phyloP scores from a whole-genome alignment of 1,284 basidiomycete genomes.

The Rhodotorula sp. region DNA sequence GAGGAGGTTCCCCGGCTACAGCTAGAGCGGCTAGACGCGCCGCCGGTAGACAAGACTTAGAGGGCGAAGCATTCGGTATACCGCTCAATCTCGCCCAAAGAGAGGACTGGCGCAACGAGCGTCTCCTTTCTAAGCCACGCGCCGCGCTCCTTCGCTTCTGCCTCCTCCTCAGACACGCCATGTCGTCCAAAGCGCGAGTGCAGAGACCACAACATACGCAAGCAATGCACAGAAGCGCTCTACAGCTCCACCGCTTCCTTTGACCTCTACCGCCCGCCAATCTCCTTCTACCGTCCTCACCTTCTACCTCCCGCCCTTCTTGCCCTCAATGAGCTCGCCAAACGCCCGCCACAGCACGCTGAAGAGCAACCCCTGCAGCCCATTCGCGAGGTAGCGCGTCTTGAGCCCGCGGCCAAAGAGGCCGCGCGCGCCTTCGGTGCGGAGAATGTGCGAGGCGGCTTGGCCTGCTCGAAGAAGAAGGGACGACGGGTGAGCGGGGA shows the following conservation, averaged over 20 bases:
- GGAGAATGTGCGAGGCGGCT: slow-evolving; percentile 67
- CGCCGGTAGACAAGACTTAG: not conserved
- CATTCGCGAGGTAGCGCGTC: slow-evolving; percentile 71
- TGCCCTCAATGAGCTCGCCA: slow-evolving; percentile 56
- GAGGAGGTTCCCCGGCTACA: not conserved
- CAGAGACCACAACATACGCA: not conserved
- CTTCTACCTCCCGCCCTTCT: not conserved
- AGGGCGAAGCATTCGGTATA: not conserved
- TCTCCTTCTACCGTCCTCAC: too few relatives aligned
- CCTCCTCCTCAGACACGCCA: too few relatives aligned
- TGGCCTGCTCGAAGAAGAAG: too few relatives aligned
- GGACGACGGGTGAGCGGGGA: too few relatives aligned
- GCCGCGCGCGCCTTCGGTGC: slow-evolving; percentile 65
- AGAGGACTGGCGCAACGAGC: not conserved
- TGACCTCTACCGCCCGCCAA: too few relatives aligned
- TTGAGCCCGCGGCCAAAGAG: slow-evolving; percentile 78
- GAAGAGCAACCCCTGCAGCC: slow-evolving; percentile 81
- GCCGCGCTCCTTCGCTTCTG: too few relatives aligned
- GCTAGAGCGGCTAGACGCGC: not conserved
- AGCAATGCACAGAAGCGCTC: too few relatives aligned
- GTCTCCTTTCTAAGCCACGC: too few relatives aligned
- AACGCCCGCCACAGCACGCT: slow-evolving; percentile 81
- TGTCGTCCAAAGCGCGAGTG: not conserved
- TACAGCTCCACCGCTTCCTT: too few relatives aligned
- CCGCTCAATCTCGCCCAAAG: not conserved